These are phyloP conservation scores for Blastobotrys muscicola DNA, from an alignment of 805 yeast genomes.

Conservation along the genomic window DNA sequence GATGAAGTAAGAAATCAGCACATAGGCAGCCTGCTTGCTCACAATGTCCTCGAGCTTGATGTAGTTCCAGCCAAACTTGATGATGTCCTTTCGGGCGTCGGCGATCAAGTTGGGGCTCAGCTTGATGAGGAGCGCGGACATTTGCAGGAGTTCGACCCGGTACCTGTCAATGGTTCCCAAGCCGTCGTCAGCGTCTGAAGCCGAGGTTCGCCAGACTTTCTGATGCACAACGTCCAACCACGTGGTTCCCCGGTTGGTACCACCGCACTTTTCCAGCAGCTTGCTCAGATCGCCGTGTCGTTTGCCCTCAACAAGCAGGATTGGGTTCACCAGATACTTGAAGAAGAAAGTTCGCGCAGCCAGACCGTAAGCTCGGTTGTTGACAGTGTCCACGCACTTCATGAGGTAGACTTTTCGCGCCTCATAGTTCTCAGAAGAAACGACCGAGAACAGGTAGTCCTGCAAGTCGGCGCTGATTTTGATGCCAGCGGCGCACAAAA, in stretches of 20 bases:
- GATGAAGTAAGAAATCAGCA: slow-evolving; percentile 77
- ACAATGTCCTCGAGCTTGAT: slow-evolving; percentile 81
- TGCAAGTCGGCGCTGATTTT: slow-evolving; percentile 41
- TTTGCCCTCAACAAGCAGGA: slow-evolving; percentile 53
- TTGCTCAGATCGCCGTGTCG: slow-evolving; percentile 38
- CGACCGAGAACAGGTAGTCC: slow-evolving; percentile 50
- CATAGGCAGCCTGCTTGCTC: slow-evolving; percentile 88
- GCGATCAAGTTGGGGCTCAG: slow-evolving; percentile 52
- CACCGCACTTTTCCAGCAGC: slow-evolving; percentile 32
- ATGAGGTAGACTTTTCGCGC: slow-evolving; percentile 43
- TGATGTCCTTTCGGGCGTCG: slow-evolving; percentile 68
- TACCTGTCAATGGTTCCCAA: slow-evolving; percentile 66
- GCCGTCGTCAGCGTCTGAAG: slow-evolving; percentile 29
- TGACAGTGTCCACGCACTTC: slow-evolving; percentile 41
- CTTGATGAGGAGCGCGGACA: slow-evolving; percentile 68
- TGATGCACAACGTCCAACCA: slow-evolving; percentile 62
- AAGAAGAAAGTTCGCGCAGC: slow-evolving; percentile 54
- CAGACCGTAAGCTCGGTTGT: slow-evolving; percentile 35
- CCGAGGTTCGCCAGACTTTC: slow-evolving; percentile 58
- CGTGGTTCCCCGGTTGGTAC: slow-evolving; percentile 19
- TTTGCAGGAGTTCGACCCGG: slow-evolving; percentile 68
- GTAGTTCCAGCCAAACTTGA: slow-evolving; percentile 90
- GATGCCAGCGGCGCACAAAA: slow-evolving; percentile 34
- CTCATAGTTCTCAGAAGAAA: slow-evolving; percentile 38
- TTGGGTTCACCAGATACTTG: slow-evolving; percentile 54